phyloP scores from a whole-genome alignment of 345 rosid species.

The Lagerstroemia speciosa region DNA sequence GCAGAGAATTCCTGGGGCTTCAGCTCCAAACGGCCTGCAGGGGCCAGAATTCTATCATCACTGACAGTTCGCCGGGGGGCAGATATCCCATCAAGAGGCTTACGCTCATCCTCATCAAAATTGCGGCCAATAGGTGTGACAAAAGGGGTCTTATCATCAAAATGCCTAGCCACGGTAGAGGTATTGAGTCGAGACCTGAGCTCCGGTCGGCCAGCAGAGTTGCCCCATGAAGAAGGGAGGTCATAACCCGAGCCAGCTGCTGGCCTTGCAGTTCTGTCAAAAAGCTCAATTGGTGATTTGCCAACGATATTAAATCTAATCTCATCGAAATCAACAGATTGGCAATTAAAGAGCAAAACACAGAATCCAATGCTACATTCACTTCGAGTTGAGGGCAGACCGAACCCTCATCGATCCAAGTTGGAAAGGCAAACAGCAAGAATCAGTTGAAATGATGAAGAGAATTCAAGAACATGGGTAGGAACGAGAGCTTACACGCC shows the following conservation, averaged over 20 bases:
- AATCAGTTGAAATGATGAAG: background rate
- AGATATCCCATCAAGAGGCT: slow-evolving; percentile 60
- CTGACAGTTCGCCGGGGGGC: slow-evolving; percentile 47
- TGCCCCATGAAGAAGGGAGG: slow-evolving; percentile 51
- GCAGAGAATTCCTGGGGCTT: slow-evolving; percentile 31
- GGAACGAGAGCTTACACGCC: slow-evolving; percentile 47
- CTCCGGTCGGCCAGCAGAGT: slow-evolving; percentile 41
- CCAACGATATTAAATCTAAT: slow-evolving; percentile 12
- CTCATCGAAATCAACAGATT: background rate
- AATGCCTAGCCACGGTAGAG: slow-evolving; percentile 45
- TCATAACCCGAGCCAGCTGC: slow-evolving; percentile 53
- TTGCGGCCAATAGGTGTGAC: slow-evolving; percentile 57
- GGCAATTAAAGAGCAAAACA: background rate
- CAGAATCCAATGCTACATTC: background rate
- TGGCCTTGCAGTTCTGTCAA: slow-evolving; percentile 35
- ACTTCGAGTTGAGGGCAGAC: background rate
- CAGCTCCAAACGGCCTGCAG: slow-evolving; percentile 29
- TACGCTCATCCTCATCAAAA: slow-evolving; percentile 80
- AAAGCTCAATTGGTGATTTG: background rate
- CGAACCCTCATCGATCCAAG: background rate
- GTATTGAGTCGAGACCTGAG: slow-evolving; percentile 54
- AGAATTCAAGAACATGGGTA: background rate
- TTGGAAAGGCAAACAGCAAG: background rate
- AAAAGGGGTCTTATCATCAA: slow-evolving; percentile 71
- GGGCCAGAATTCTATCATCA: slow-evolving; percentile 44